Base-by-base conservation (phyloP, 2,329 filamentous ascomycete genomes). In the Drechslera avenae region DNA sequence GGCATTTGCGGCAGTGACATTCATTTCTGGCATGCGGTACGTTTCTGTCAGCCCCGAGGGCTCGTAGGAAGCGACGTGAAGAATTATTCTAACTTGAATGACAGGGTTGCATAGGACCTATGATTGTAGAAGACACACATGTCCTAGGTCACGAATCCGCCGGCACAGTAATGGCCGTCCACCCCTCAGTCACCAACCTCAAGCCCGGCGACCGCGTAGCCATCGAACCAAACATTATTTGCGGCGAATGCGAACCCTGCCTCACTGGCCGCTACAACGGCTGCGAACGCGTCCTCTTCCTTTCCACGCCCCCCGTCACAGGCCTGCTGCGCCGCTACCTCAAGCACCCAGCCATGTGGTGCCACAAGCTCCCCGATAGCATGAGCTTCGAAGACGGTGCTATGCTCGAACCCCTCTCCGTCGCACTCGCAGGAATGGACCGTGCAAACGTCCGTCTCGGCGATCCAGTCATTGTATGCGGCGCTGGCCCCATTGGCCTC, bases 1-100 rank as follows among this genome's bases (percentile, higher is more conserved):
- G 94, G 94, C 50, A 97, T 97, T 67, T 97, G 94, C 81, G 93
- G 93, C 85, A 94, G 80, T 54, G 92, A 97, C 75, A 87, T 97
- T 49, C 93, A 97, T 78, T 97, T 97, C 80, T 97, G 93, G 93
- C 90, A 95, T 72, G 88, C 89, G 41, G 93, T 72, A 67, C 14
- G 70, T 59, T 42, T 46, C 21, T 12, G 26, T 13, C 17, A 37
- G 33, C 31, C 12, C 21, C n/a, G 18, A 21, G 34, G 21, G 14
- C 26, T 21, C 13, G 14, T 8, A 21, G 8, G 18, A 31, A 32
- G 10, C 7, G 4, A 4, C 6, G 16, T 30, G n/a, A n/a, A 32
- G 5, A 18, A 14, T 6, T 10, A 12, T 39, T 35, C 45, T 54
- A 42, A 56, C 52, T 12, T 43, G 10, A 18, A 10, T n/a, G 12